phyloP scores from a whole-genome alignment of 2,329 filamentous ascomycete genomes.

The Pyrenophora seminiperda region DNA sequence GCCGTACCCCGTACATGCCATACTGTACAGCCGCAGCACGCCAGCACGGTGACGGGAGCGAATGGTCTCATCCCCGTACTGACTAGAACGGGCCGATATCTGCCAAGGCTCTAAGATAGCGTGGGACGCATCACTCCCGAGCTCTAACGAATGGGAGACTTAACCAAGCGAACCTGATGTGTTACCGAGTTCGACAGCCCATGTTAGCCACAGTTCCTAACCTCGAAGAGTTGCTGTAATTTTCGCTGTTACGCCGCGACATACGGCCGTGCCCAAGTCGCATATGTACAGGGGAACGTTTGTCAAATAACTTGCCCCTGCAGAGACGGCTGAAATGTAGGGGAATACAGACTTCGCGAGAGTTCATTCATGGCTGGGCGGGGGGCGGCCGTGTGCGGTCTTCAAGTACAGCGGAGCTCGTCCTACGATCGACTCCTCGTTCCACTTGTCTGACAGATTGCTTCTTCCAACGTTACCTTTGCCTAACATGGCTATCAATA shows the following conservation, averaged over 20 bases:
- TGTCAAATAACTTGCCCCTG: constrained; percentile 1
- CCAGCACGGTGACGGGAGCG: too few species aligned
- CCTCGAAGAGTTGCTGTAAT: neutral
- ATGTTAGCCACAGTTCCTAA: neutral
- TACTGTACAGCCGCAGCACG: too few species aligned
- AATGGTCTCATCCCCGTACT: neutral
- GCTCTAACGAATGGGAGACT: neutral
- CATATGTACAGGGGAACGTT: neutral
- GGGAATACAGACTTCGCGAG: constrained; percentile 1
- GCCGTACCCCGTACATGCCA: too few species aligned
- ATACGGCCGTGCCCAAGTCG: neutral
- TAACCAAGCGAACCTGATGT: neutral
- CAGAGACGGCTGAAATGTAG: constrained; percentile 2
- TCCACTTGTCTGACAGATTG: constrained; percentile 2
- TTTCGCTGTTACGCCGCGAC: neutral
- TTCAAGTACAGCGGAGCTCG: constrained; percentile 9
- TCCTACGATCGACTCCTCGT: constrained; percentile 11
- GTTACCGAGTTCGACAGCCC: neutral
- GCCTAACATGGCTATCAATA: constrained; percentile 4
- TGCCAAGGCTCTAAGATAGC: neutral
- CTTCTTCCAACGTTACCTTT: neutral
- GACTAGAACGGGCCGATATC: constrained; percentile 1
- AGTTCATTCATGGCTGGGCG: neutral
- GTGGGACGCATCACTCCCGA: neutral
- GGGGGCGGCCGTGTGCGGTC: neutral